These are phyloP conservation scores for Clausena lansium DNA, from an alignment of 345 rosid species.

Conservation along the genomic window DNA sequence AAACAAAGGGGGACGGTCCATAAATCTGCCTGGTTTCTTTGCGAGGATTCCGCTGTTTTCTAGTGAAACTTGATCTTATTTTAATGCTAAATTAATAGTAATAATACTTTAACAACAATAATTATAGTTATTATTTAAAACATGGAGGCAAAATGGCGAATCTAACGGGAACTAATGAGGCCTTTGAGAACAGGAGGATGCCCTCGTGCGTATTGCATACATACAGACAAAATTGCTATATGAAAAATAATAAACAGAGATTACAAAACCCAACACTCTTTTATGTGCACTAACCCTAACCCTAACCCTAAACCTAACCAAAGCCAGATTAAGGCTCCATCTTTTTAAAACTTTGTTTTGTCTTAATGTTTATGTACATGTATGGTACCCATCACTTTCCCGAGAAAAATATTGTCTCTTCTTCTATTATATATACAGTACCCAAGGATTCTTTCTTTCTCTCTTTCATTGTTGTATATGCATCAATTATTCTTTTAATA, in stretches of 20 bases:
- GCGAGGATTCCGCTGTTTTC: slow-evolving; percentile 45
- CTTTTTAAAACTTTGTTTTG: not conserved
- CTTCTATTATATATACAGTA: not conserved
- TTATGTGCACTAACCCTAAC: not conserved
- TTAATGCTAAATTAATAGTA: not conserved
- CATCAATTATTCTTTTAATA: not conserved
- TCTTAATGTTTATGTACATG: not conserved
- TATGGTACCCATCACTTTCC: slow-evolving; percentile 6
- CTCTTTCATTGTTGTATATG: not conserved
- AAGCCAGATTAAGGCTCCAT: not conserved
- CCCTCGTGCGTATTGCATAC: slow-evolving; percentile 28
- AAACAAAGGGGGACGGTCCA: slow-evolving; percentile 29
- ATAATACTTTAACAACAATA: not conserved
- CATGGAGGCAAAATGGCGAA: slow-evolving; percentile 17
- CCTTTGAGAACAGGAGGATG: slow-evolving; percentile 17
- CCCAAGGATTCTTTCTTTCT: not conserved
- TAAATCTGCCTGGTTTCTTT: slow-evolving; percentile 37
- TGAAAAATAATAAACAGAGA: not conserved
- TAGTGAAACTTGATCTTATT: not conserved
- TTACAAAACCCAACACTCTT: not conserved
- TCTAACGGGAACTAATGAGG: slow-evolving; percentile 14
- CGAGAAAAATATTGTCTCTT: slow-evolving; percentile 7
- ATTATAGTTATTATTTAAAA: not conserved
- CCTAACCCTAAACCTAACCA: not conserved
- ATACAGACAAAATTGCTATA: slow-evolving; percentile 17